Conservation (phyloP, 148 eudicot genomes). For the Amaranthus cruentus region DNA sequence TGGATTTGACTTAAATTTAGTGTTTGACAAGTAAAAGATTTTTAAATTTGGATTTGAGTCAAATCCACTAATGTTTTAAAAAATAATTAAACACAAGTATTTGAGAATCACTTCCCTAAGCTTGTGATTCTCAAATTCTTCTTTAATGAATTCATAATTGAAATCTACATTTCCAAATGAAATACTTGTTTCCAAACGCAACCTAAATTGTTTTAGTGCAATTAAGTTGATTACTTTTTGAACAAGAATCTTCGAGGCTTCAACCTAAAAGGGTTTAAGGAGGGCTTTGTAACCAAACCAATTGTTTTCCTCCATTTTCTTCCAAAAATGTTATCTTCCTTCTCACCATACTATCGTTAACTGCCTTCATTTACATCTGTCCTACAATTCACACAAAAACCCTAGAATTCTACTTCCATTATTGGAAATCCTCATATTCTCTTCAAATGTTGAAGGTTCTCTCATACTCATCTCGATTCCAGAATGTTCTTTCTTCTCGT, state of each 20-base stretch:
- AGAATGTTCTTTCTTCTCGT: slow-evolving; percentile 18
- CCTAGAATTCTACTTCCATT: not conserved
- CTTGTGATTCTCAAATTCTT: too few species aligned
- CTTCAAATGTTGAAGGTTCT: slow-evolving; percentile 55
- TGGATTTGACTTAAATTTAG: too few species aligned
- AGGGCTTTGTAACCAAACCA: slow-evolving; percentile 30
- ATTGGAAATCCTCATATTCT: not conserved
- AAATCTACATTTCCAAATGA: too few species aligned
- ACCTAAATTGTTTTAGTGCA: too few species aligned
- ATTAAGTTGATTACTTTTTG: too few species aligned
- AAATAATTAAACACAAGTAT: too few species aligned
- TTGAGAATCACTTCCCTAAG: too few species aligned
- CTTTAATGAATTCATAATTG: too few species aligned
- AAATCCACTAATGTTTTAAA: too few species aligned
- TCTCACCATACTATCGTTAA: not conserved
- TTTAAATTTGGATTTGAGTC: too few species aligned
- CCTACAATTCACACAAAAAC: not conserved
- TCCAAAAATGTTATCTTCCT: not conserved
- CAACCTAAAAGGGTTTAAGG: slow-evolving; percentile 36
- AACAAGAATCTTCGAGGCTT: not conserved
- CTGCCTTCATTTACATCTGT: not conserved
- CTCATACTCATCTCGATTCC: slow-evolving; percentile 38
- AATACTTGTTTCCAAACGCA: too few species aligned
- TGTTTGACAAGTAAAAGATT: too few species aligned
- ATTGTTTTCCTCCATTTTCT: not conserved